phyloP scores from a whole-genome alignment of 164 flowering plant genomes.

The Hamamelis virginiana region DNA sequence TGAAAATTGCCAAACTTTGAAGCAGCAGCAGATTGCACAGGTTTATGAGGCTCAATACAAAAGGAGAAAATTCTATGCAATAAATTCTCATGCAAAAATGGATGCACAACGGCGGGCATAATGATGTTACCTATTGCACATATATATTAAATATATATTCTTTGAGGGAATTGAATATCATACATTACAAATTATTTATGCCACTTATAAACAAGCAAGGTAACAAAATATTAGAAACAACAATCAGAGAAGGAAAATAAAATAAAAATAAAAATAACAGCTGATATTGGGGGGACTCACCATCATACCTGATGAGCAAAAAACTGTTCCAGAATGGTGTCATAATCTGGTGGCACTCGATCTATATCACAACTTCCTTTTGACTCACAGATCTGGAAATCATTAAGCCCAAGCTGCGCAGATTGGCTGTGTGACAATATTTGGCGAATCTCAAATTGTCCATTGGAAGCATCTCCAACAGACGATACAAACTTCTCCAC shows the following conservation, averaged over 20 bases:
- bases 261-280: neutral
- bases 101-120: neutral
- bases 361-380: conserved; percentile 8
- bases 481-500: conserved; percentile 16
- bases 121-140: neutral
- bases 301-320: conserved; percentile 69
- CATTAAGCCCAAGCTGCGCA: neutral
- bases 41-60: neutral
- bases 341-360: conserved; percentile 7
- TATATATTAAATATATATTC: neutral
- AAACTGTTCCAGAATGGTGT: conserved; percentile 13
- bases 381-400: neutral
- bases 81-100: too few species aligned
- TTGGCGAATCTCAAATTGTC: conserved; percentile 5
- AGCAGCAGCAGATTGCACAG: neutral
- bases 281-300: conserved; percentile 45
- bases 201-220: neutral
- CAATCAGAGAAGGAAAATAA: neutral
- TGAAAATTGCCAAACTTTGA: neutral
- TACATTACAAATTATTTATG: neutral
- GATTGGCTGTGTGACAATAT: conserved; percentile 3
- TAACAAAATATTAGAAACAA: neutral
- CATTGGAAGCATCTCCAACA: conserved; percentile 3
- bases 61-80: too few species aligned
- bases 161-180: neutral